Percentiles rank a stretch among this genome's conserved stretches.
These are phyloP conservation scores for Fusarium continuum DNA, from an alignment of 2,329 filamentous ascomycete genomes.

Conservation along the genomic window DNA sequence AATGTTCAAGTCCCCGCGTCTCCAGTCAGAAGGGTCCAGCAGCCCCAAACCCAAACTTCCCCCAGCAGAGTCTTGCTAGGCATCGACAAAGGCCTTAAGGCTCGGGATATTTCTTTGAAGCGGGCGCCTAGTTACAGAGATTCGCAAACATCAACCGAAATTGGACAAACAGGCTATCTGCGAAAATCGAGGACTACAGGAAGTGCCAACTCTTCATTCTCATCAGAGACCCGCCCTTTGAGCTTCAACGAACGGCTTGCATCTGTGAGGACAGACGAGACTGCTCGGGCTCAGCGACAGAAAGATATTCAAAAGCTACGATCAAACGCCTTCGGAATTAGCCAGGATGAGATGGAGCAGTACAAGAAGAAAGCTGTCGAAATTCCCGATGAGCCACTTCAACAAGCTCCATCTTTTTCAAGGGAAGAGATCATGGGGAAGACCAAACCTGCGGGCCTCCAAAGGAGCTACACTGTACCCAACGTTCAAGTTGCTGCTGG, in stretches of 20 bases:
- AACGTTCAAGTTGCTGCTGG: conserved; percentile 39
- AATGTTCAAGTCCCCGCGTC: conserved; percentile 78
- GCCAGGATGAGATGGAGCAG: conserved; percentile 65
- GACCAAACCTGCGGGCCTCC: conserved; percentile 44
- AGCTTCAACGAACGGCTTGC: conserved; percentile 89
- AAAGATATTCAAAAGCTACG: conserved; percentile 63
- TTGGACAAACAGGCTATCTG: conserved; percentile 51
- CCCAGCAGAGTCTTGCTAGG: conserved; percentile 83
- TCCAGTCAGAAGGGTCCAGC: conserved; percentile 70
- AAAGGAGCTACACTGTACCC: conserved; percentile 57
- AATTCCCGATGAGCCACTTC: conserved; percentile 59
- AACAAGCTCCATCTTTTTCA: conserved; percentile 63
- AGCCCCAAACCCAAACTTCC: conserved; percentile 68
- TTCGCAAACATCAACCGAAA: conserved; percentile 25
- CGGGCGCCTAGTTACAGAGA: conserved; percentile 65
- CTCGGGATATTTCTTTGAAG: conserved; percentile 84
- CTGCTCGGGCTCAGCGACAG: conserved; percentile 58
- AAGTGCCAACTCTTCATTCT: conserved; percentile 34
- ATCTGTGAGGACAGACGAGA: conserved; percentile 69
- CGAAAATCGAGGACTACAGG: conserved; percentile 55
- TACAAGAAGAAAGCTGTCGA: conserved; percentile 68
- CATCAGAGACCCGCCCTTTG: conserved; percentile 52
- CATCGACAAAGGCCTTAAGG: conserved; percentile 87
- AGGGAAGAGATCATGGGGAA: conserved; percentile 68
- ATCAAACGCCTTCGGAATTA: conserved; percentile 66